Evolutionary conservation across 257 asterid species (phyloP), one percentile per base, ranked within the genome.

Genomic region (Solanum pinnatisectum): DNA sequence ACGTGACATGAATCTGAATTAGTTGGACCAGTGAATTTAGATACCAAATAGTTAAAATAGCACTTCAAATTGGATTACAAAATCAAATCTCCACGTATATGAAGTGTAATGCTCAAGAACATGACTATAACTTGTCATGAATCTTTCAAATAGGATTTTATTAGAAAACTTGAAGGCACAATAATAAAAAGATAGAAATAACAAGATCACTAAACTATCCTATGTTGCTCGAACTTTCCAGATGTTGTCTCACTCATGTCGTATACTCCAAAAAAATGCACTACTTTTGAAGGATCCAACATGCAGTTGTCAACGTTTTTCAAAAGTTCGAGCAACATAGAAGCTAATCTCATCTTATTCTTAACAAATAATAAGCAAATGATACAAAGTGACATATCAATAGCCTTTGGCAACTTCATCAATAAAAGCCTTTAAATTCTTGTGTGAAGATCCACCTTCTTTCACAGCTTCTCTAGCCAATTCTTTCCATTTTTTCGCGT

Each of bases 361-460:
- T n/a, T 8, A 2, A 78, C n/a, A 78, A 25, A 78, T 42, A 40
- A 14, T 8, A 8, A 78, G 63, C 60, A 44, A 25, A 42, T 32
- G 59, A 40, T 27, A 33, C 14, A 77, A n/a, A 77, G 4, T 0
- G n/a, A 6, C 35, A 40, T 78, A 44, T 79, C 36, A 44, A 44
- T 25, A 46, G 27, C 85, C 67, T 27, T 79, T 27, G 25, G 85
- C 40, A 46, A 79, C 40, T 30, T 79, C 85, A 25, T 88, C 67
- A 63, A 83, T 70, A 83, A 89, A 87, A 63, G 56, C 81, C 72
- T 84, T 89, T 3, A 87, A 49, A 84, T 87, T 84, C 79, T 60
- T 56, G 63, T 76, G 59, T 18, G 91, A 87, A 11, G 91, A 89
- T 42, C 90, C 90, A 65, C 91, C 84, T 89, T 89, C 88, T 36